Evolutionary conservation across 2,329 filamentous ascomycete species (phyloP).

Genomic region (Didymella keratinophila): DNA sequence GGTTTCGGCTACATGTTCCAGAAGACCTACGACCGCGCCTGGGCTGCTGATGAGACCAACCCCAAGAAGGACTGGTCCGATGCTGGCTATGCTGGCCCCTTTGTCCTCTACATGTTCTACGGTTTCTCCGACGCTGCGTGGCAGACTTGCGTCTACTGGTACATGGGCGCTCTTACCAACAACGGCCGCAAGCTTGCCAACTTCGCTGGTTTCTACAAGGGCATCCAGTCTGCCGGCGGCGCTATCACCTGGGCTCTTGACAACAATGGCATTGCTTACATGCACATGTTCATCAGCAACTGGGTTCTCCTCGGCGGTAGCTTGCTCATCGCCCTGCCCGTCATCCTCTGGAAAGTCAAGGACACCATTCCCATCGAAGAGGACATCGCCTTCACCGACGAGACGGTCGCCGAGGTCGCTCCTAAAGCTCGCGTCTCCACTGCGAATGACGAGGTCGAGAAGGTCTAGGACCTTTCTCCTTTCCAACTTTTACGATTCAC

Average conservation of each 20-base stretch:
- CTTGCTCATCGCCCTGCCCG: slow-evolving; percentile 77
- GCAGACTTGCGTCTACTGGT: slow-evolving; percentile 94
- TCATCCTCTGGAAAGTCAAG: slow-evolving; percentile 80
- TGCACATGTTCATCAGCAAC: slow-evolving; percentile 74
- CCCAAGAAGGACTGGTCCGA: slow-evolving; percentile 71
- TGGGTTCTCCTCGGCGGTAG: slow-evolving; percentile 81
- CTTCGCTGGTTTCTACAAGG: slow-evolving; percentile 89
- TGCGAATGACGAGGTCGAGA: slow-evolving; percentile 33
- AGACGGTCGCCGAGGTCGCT: slow-evolving; percentile 76
- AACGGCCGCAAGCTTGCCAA: slow-evolving; percentile 91
- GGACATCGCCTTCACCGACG: slow-evolving; percentile 84
- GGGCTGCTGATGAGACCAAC: slow-evolving; percentile 34
- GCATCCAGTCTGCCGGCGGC: slow-evolving; percentile 85
- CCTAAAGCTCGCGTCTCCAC: slow-evolving; percentile 36
- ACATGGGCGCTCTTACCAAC: slow-evolving; percentile 93
- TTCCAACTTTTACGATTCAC: slow-evolving; percentile 11
- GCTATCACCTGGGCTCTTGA: slow-evolving; percentile 80
- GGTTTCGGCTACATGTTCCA: slow-evolving; percentile 84
- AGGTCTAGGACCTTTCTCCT: slow-evolving; percentile 31
- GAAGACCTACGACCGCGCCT: slow-evolving; percentile 62
- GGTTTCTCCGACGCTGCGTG: slow-evolving; percentile 88
- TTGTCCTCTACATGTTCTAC: slow-evolving; percentile 92
- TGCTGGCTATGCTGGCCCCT: slow-evolving; percentile 74
- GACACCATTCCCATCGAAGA: slow-evolving; percentile 83
- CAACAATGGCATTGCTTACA: slow-evolving; percentile 64